These are phyloP conservation scores for Omphalea diandra DNA, from an alignment of 441 rosid species.

Conservation along the genomic window DNA sequence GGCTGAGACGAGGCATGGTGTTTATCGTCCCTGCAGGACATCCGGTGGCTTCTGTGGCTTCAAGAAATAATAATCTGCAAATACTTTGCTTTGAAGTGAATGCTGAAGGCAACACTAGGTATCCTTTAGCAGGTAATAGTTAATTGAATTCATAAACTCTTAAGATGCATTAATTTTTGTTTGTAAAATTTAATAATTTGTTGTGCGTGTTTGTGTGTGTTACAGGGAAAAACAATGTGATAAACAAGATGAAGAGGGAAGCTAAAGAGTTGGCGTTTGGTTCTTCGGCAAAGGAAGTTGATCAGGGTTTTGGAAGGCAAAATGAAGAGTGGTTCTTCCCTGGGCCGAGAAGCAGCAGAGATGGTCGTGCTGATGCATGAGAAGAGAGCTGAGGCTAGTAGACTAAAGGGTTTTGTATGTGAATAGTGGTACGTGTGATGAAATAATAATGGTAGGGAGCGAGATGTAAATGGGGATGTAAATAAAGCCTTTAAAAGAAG, in stretches of 20 bases:
- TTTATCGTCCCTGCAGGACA: conserved; percentile 44
- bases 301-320: conserved; percentile 36
- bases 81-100: conserved; percentile 49
- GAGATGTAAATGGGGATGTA: too few relatives aligned
- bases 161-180: too few relatives aligned
- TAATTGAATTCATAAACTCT: too few relatives aligned
- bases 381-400: too few relatives aligned
- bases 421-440: too few relatives aligned
- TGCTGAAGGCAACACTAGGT: conserved; percentile 36
- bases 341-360: conserved; percentile 31
- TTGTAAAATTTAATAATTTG: too few relatives aligned
- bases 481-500: too few relatives aligned
- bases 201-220: too few relatives aligned
- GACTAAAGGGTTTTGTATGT: too few relatives aligned
- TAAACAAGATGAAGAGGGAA: conserved; percentile 35
- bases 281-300: conserved; percentile 34
- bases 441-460: too few relatives aligned
- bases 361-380: conserved; percentile 28
- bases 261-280: conserved; percentile 49
- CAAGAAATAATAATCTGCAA: conserved; percentile 31
- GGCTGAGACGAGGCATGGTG: conserved; percentile 24
- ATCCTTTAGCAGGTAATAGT: too few relatives aligned
- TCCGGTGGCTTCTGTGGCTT: conserved; percentile 40
- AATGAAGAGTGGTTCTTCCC: conserved; percentile 43
- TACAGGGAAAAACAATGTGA: conserved; percentile 36